Evolutionary conservation across 176 grass and related monocot genomes (phyloP).

Genomic region (Oryza coarctata): DNA sequence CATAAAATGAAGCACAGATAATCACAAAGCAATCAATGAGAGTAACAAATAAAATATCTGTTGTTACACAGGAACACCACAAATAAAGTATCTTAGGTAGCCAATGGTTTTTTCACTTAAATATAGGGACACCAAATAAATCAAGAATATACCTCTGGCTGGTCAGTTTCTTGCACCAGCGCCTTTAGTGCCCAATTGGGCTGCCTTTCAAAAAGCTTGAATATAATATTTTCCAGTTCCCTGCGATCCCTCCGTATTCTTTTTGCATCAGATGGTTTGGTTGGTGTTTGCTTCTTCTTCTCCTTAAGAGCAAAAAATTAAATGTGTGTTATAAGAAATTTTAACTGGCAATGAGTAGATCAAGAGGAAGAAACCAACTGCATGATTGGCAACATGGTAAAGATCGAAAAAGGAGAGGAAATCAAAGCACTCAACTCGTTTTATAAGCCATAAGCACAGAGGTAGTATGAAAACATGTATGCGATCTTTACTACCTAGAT

Average conservation of each 20-base stretch:
- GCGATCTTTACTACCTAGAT: neutral
- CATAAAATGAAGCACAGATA: slow-evolving; percentile 6
- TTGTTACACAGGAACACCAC: neutral
- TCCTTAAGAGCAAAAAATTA: slow-evolving; percentile 48
- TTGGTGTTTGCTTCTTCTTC: slow-evolving; percentile 71
- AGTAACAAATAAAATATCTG: neutral
- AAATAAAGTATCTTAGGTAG: neutral
- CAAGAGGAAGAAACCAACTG: neutral
- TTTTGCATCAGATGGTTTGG: slow-evolving; percentile 80
- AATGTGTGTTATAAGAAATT: neutral
- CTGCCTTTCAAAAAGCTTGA: slow-evolving; percentile 93
- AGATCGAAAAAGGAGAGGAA: neutral
- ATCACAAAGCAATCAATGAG: neutral
- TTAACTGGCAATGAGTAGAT: neutral
- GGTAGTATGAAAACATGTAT: neutral
- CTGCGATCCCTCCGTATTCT: slow-evolving; percentile 77
- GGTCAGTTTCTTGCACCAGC: slow-evolving; percentile 88
- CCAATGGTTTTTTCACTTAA: neutral
- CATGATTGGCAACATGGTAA: neutral
- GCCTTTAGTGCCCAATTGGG: slow-evolving; percentile 92
- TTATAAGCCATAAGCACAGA: neutral
- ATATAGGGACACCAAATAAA: neutral
- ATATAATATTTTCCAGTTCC: slow-evolving; percentile 91
- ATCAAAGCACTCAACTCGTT: neutral
- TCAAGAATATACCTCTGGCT: slow-evolving; percentile 71